These are phyloP conservation scores for Neurospora sp. DNA, from an alignment of 495 filamentous ascomycete species.

Conservation along the genomic window DNA sequence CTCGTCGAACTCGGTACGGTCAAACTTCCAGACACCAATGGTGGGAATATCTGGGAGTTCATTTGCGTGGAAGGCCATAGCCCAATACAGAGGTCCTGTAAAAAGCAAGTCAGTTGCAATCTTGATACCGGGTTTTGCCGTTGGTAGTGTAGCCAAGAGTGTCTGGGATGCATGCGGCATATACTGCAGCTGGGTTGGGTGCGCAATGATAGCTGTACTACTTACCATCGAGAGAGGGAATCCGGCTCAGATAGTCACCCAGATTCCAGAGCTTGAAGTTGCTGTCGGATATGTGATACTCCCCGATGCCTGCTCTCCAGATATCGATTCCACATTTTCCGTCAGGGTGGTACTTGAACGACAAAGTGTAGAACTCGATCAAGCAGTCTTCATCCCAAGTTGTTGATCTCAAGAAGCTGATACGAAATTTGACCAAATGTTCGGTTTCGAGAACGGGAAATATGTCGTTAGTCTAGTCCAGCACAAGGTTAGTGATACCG, in stretches of 20 bases:
- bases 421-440: conserved; percentile 12
- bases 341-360: conserved; percentile 6
- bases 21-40: conserved; percentile 12
- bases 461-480: conserved; percentile 11
- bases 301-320: conserved; percentile 11
- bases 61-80: conserved; percentile 11
- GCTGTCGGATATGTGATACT: conserved; percentile 1
- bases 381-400: conserved; percentile 2
- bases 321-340: conserved; percentile 12
- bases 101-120: background rate
- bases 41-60: conserved; percentile 5
- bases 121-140: background rate
- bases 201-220: background rate
- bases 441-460: conserved; percentile 14
- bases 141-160: background rate
- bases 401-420: conserved; percentile 6
- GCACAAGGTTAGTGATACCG: background rate
- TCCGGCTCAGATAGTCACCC: conserved; percentile 16
- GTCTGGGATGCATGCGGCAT: background rate
- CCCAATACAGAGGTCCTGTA: conserved; percentile 6
- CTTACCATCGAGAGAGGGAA: conserved; percentile 9
- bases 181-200: background rate
- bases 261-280: conserved; percentile 10
- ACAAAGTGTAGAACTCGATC: conserved; percentile 14
- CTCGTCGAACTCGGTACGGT: conserved; percentile 8